Base-by-base conservation (phyloP, 192 early-diverging fungal genomes). In the Coemansia sp. region DNA sequence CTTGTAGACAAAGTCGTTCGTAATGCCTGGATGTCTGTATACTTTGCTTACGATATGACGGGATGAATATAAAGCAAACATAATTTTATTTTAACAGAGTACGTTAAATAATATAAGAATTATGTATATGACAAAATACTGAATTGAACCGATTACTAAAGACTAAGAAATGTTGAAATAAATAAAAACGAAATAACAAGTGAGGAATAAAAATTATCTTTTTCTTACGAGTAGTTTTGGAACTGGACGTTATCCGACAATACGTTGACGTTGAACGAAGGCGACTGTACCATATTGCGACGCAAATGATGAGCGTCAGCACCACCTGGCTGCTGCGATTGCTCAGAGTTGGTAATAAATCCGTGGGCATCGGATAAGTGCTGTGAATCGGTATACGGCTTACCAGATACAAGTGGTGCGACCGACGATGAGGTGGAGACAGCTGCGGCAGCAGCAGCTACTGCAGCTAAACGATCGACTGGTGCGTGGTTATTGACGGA, bases 241-340 rank as follows among this genome's bases (percentile, higher is more conserved):
- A 81, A 81, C 55, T 76, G 74, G 55, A 73, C 55, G 21, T 70
- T 76, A 13, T 76, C 74, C 1, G 74, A 60, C 30, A 81, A 40
- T 0, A 68, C 73, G 21, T 64, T 67, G 23, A 78, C 30, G 28
- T 68, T 78, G 44, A 78, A 78, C 3, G 55, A 58, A 17, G 76
- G 37, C 14, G 46, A 40, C 61, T 74, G 77, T 4, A 73, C 64
- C 68, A 72, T 66, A 4, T 60, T 69, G 58, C 44, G 73, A 43
- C 67, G 55, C 30, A 74, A 8, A 7, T 64, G 66, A 33, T 71
- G 69, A 4, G 42, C 63, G 21, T 71, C 69, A 1, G 47, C 39
- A 14, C 53, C 46, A 3, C 21, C 19, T 40, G 59, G 53, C 11
- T 47, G 46, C 21, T 49, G 68, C 16, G 35, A 47, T 38, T 70